phyloP scores from a whole-genome alignment of 495 filamentous ascomycete genomes.

The Podospora sp. region DNA sequence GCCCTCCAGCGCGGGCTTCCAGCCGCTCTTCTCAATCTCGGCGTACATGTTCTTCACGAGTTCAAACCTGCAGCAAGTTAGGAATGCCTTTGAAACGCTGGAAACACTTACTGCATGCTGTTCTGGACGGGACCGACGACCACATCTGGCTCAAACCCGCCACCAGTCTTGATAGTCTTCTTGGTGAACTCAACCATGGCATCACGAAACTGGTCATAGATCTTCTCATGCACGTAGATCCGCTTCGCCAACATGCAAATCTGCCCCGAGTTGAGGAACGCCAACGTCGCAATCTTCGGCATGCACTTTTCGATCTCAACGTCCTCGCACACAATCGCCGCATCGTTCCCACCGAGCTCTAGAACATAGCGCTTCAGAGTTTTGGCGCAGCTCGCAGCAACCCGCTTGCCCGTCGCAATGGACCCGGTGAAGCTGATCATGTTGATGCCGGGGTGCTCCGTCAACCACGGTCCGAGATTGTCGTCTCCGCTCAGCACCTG shows the following conservation, averaged over 20 bases:
- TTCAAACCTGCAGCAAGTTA: too few species aligned
- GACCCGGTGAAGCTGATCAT: conserved; percentile 22
- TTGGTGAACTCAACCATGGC: conserved; percentile 57
- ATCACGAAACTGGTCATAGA: conserved; percentile 62
- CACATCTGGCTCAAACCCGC: conserved; percentile 36
- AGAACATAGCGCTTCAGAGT: conserved; percentile 60
- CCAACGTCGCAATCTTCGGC: conserved; percentile 51
- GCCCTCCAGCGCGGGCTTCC: conserved; percentile 30
- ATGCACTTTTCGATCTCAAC: conserved; percentile 63
- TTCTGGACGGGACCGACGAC: conserved; percentile 64
- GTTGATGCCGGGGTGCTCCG: conserved; percentile 56
- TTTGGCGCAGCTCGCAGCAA: conserved; percentile 55
- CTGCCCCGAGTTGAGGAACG: conserved; percentile 62
- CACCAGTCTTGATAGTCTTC: conserved; percentile 42
- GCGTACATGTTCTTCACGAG: conserved; percentile 45
- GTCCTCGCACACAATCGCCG: conserved; percentile 66
- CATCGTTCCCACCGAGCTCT: conserved; percentile 67
- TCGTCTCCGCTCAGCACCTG: conserved; percentile 68
- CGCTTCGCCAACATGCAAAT: conserved; percentile 58
- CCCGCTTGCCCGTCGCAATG: conserved; percentile 61
- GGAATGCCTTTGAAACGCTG: conserved; percentile 5
- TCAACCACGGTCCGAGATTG: conserved; percentile 60
- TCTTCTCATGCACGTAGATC: conserved; percentile 66
- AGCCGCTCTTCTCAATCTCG: conserved; percentile 42
- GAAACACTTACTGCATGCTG: conserved; percentile 54